Evolutionary conservation across 2,329 filamentous ascomycete species (phyloP), one percentile per base, ranked within the genome.

Genomic region (Fusarium coicis): DNA sequence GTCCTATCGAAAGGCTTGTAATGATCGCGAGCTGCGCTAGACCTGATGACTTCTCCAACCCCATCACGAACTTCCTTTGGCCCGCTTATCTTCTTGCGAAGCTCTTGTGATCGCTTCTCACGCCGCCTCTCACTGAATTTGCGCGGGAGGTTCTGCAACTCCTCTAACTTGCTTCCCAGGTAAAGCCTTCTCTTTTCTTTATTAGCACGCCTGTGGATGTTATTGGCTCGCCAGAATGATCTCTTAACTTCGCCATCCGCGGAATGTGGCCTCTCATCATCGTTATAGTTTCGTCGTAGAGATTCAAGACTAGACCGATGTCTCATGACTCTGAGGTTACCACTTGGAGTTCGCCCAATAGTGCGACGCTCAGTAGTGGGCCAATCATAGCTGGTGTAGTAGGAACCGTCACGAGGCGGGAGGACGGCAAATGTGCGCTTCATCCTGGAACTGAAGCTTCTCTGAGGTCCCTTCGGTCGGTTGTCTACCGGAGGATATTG

Each of bases 351-450:
- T 55, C 89, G 85, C 50, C 85, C 85, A 67, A 92, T 90, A 4
- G 87, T 91, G 32, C 89, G 85, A 8, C 89, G 86, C 44, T 91
- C 87, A 2, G 84, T 82, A 7, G 80, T 80, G 36, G 82, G 77
- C 32, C 76, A 79, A 19, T 84, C 81, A 58, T 80, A 77, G 44
- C 72, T 74, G 12, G 74, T 72, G 26, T 76, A 67, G 53, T 78
- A 77, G 18, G 70, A 73, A 61, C 83, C 81, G 64, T 84, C 82
- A 30, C 83, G 82, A n/a, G 84, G 73, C 1, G 90, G 89, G 53
- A 91, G 76, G 34, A 91, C 90, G 18, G 89, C 86, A 82, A 92
- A 91, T 0, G 89, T 91, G 40, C 85, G 83, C 80, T 87, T 89
- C 81, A 90, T 80, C 37, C 85, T 87, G 39, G 84, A 80, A 70